Conservation (phyloP, 768 basidiomycete species). For the Fibroporia radiculosa region DNA sequence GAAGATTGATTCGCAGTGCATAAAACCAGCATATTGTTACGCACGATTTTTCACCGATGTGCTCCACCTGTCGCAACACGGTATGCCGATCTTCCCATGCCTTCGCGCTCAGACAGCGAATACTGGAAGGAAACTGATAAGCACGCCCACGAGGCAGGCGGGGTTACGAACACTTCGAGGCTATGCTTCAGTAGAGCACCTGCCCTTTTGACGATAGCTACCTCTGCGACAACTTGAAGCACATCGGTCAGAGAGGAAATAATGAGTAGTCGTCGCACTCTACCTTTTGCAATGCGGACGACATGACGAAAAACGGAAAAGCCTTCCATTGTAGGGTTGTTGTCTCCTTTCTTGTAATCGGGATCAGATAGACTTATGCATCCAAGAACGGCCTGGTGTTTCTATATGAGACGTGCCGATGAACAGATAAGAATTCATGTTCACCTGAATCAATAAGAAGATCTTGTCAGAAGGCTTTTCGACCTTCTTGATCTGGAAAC, state of each 20-base stretch:
- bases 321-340: constrained; percentile 66
- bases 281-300: constrained; percentile 69
- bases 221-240: constrained; percentile 62
- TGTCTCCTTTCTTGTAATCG: constrained; percentile 67
- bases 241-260: constrained; percentile 2
- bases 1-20: neutral
- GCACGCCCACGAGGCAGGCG: neutral
- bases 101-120: constrained; percentile 72
- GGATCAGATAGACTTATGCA: constrained; percentile 59
- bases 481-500: constrained; percentile 65
- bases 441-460: constrained; percentile 72
- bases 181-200: constrained; percentile 67
- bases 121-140: constrained; percentile 29
- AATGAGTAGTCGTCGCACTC: neutral
- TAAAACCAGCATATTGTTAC: constrained; percentile 17
- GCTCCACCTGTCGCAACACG: constrained; percentile 79
- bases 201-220: constrained; percentile 55
- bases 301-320: constrained; percentile 68
- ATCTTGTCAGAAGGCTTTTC: constrained; percentile 72
- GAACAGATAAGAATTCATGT: constrained; percentile 1
- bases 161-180: constrained; percentile 56
- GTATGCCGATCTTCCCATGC: constrained; percentile 89
- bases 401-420: neutral
- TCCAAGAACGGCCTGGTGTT: constrained; percentile 55
- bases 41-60: constrained; percentile 91